Conservation (phyloP, 2,329 filamentous ascomycete genomes). For the Cercospora nicotianae region DNA sequence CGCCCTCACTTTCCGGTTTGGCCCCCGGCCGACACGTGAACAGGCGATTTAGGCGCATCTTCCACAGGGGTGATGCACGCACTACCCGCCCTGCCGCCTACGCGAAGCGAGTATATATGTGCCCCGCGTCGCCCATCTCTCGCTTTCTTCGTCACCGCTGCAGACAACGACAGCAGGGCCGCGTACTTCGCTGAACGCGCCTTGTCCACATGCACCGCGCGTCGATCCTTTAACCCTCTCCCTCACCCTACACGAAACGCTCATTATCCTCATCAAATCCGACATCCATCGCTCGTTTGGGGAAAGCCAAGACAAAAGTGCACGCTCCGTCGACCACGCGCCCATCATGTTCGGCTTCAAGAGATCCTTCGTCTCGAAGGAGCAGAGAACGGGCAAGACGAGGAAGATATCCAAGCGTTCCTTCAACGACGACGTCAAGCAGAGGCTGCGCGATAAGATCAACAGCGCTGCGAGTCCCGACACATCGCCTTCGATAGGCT, state of each 20-base stretch:
- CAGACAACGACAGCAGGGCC: conserved; percentile 33
- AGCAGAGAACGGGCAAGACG: conserved; percentile 80
- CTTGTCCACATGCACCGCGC: conserved; percentile 57
- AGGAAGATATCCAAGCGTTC: conserved; percentile 74
- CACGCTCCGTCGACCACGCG: conserved; percentile 7
- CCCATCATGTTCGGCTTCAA: conserved; percentile 73
- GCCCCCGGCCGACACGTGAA: not conserved
- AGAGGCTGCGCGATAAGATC: conserved; percentile 84
- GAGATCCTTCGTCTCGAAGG: conserved; percentile 79
- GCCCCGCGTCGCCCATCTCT: conserved; percentile 14
- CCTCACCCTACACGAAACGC: conserved; percentile 36
- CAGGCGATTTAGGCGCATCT: no score
- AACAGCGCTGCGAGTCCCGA: conserved; percentile 54
- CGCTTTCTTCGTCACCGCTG: conserved; percentile 36
- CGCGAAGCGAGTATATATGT: conserved; percentile 17
- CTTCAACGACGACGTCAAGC: conserved; percentile 75
- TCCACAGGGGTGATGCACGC: not conserved
- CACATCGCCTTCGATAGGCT: conserved; percentile 38
- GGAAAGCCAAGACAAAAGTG: conserved; percentile 24
- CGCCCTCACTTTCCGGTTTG: not conserved
- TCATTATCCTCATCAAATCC: conserved; percentile 40
- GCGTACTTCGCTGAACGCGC: conserved; percentile 38
- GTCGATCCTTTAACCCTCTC: conserved; percentile 48
- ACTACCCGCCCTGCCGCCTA: not conserved
- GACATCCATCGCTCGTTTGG: conserved; percentile 50